Percentiles rank a stretch among this genome's conserved stretches.
Evolutionary conservation across 129 eudicot genomes (phyloP).

Genomic region (Glebionis coronaria): DNA sequence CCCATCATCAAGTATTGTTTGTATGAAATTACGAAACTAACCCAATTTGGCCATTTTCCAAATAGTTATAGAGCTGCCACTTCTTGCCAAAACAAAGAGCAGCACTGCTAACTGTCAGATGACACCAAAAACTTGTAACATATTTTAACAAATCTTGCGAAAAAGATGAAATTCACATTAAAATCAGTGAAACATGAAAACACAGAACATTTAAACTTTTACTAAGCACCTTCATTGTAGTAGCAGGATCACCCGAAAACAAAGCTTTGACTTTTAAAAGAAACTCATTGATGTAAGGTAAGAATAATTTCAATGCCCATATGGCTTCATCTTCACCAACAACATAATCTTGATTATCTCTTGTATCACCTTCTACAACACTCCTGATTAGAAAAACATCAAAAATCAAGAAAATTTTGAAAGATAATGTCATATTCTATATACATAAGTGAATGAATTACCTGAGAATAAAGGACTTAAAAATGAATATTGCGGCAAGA

Average conservation of each 20-base stretch:
- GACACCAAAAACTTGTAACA: slow-evolving; percentile 20
- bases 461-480: slow-evolving; percentile 66
- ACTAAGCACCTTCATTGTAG: slow-evolving; percentile 99
- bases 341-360: slow-evolving; percentile 41
- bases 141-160: slow-evolving; percentile 29
- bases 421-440: slow-evolving; percentile 4
- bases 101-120: slow-evolving; percentile 79
- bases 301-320: slow-evolving; percentile 60
- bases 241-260: slow-evolving; percentile 95
- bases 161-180: slow-evolving; percentile 15
- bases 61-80: slow-evolving; percentile 92
- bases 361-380: slow-evolving; percentile 31
- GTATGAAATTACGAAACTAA: slow-evolving; percentile 34
- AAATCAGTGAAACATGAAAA: slow-evolving; percentile 14
- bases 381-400: slow-evolving; percentile 41
- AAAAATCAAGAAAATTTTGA: slow-evolving; percentile 8
- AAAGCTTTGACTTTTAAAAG: slow-evolving; percentile 71
- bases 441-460: slow-evolving; percentile 19
- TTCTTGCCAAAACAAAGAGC: slow-evolving; percentile 86
- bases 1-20: slow-evolving; percentile 6
- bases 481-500: slow-evolving; percentile 84
- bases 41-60: slow-evolving; percentile 95
- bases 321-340: slow-evolving; percentile 91
- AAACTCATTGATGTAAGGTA: slow-evolving; percentile 82
- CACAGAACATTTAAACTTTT: not conserved